Evolutionary conservation across 2,329 filamentous ascomycete species (phyloP).

Genomic region (Penicillium brasilianum): DNA sequence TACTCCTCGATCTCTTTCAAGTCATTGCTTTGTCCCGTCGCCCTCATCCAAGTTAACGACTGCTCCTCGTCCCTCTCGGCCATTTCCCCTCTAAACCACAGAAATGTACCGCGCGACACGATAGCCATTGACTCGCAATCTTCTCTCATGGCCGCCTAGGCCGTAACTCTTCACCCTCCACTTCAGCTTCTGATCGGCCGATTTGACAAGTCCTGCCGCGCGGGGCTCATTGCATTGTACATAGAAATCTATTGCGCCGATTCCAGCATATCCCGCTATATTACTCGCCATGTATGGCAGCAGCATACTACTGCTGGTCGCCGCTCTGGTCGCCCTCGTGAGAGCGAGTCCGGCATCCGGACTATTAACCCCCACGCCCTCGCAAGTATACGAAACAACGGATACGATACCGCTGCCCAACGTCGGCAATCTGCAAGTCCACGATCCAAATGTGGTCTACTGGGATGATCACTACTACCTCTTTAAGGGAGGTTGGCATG

Average conservation of each 20-base stretch:
- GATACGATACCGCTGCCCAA: constrained; percentile 35
- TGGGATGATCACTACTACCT: constrained; percentile 40
- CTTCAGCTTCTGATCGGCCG: background rate
- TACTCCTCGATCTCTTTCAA: background rate
- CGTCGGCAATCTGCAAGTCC: constrained; percentile 33
- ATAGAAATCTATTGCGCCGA: constrained; percentile 3
- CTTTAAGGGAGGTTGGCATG: constrained; percentile 38
- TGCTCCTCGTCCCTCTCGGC: background rate
- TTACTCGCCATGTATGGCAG: background rate
- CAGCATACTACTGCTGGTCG: background rate
- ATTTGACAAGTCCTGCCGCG: constrained; percentile 3
- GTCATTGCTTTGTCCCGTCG: constrained; percentile 1
- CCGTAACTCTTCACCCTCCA: background rate
- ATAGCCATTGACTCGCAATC: constrained; percentile 2
- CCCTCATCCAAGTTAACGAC: background rate
- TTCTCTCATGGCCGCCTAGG: background rate
- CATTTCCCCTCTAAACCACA: background rate
- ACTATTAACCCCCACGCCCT: background rate
- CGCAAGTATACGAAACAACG: constrained; percentile 34
- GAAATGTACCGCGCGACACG: constrained; percentile 3
- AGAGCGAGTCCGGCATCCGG: constrained; percentile 9
- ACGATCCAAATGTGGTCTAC: constrained; percentile 43
- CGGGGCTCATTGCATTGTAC: constrained; percentile 4
- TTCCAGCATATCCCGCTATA: background rate
- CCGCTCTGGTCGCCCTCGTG: constrained; percentile 9